Evolutionary conservation across 1,139 yeast genomes (phyloP), one percentile per base, ranked within the genome.

Genomic region (Pichia sp.): DNA sequence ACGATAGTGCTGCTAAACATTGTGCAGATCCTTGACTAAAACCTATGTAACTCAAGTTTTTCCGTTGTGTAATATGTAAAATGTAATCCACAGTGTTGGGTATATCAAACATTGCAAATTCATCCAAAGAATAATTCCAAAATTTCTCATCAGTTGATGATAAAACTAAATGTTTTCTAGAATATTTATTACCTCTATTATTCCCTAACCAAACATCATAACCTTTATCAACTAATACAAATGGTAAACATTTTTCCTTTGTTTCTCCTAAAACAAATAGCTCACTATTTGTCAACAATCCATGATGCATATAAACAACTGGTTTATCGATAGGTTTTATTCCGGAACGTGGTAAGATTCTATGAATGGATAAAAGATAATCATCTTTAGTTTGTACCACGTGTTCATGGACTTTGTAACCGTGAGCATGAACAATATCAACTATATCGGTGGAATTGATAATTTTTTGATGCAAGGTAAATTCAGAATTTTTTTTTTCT

Each of bases 171-270:
- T 57, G 61, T 35, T 62, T 63, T 31, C 63, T 54, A 16, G 91
- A 80, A 63, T 87, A 87, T 63, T 87, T 87, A 62, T 86, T 87
- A 18, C 95, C 95, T 42, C 96, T 66, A 55, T 86, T 86, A 59
- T 86, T 86, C 2, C 95, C 95, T 50, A 86, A 64, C 95, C 95
- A 86, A 16, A 86, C 95, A 55, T 86, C 95, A 57, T 79, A 86
- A 5, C 95, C 95, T 43, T 76, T 60, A 46, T 85, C 93, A 37
- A 79, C 85, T 29, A 88, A 68, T 2, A 76, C 64, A 52, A 83
- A 81, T 0, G 96, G 95, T 40, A 89, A 63, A 45, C 57, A 54
- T 30, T 61, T 64, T 14, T 58, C 49, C 16, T 59, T 61, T n/a
- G 49, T 51, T 9, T 64, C 60, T 0, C 74, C 74, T 35, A 69